Evolutionary conservation across 1,284 basidiomycete genomes (phyloP), one percentile per base, ranked within the genome.

Genomic region (Bondarzewia mesenterica): DNA sequence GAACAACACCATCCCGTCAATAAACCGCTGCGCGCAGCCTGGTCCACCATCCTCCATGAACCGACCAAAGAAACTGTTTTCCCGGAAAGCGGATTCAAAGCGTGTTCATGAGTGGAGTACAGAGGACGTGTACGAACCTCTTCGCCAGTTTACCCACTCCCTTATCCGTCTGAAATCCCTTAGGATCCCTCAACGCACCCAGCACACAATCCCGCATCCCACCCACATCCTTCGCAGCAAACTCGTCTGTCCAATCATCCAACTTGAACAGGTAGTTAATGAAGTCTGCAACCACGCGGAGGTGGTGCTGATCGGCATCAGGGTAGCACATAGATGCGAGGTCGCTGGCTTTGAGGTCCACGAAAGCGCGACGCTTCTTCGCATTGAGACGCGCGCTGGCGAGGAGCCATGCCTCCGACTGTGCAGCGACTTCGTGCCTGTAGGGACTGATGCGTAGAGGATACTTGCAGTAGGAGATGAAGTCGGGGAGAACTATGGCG

Each of bases 241-340:
- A 62, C 47, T 60, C 65, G 52, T 70, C 68, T 12, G 68, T 67
- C 52, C 69, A 57, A 52, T 69, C 61, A 58, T 69, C 68, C 46
- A 68, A 59, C 51, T 64, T 64, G 58, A 69, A 69, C 42, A 69
- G 62, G 48, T 61, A 67, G 53, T 64, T 63, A 61, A 69, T 62
- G 53, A 65, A 68, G 58, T 69, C 68, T 54, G 62, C 63, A 39
- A 80, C 72, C 51, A 83, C 75, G 29, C 82, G 80, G 42, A 86
- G 74, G 49, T 74, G 77, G 47, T 73, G 71, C 37, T 69, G 59
- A 16, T 74, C 61, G 26, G 75, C 69, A 25, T 72, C 69, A 40
- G 78, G 72, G 60, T 85, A 86, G 61, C 78, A 82, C 58, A 70
- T 74, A 1, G 81, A 78, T 16, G 82, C 77, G 52, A 86, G 75